Evolutionary conservation across 176 grass and related monocot species (phyloP).

Genomic region (Eleusine indica): DNA sequence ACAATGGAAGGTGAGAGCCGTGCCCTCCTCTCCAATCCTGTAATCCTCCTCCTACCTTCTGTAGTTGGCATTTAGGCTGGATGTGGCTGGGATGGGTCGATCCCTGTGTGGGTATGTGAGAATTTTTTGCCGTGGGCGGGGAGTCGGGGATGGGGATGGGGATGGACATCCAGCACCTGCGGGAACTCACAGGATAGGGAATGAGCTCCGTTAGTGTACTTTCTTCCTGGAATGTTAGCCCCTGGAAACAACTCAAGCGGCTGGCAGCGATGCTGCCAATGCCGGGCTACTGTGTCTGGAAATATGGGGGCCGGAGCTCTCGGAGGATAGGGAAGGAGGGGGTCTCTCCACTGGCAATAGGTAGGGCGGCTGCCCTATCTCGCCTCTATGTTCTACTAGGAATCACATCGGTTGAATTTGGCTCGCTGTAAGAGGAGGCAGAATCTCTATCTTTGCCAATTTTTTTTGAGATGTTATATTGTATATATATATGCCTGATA

Average conservation of each 20-base stretch:
- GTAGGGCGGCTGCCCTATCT: neutral
- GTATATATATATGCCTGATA: neutral
- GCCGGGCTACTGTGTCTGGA: no score
- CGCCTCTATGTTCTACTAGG: neutral
- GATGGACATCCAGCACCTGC: no score
- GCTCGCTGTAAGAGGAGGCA: neutral
- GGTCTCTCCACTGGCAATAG: neutral
- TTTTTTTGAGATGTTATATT: slow-evolving; percentile 1
- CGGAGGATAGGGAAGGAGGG: neutral
- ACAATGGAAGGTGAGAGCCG: neutral
- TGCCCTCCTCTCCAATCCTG: neutral
- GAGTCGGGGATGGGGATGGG: no score
- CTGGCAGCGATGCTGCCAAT: no score
- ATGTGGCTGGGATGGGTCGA: neutral
- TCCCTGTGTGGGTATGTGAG: neutral
- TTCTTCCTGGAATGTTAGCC: neutral
- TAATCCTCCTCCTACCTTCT: neutral
- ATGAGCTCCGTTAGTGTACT: no score
- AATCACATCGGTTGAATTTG: neutral
- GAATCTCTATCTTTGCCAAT: neutral
- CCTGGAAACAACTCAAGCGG: no score
- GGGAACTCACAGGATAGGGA: no score
- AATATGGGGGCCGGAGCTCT: no score
- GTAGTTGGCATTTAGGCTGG: neutral
- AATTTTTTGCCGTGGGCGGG: neutral